These are phyloP conservation scores for Metroxylon sagu DNA, from an alignment of 176 grass and related monocot genomes.

Conservation along the genomic window DNA sequence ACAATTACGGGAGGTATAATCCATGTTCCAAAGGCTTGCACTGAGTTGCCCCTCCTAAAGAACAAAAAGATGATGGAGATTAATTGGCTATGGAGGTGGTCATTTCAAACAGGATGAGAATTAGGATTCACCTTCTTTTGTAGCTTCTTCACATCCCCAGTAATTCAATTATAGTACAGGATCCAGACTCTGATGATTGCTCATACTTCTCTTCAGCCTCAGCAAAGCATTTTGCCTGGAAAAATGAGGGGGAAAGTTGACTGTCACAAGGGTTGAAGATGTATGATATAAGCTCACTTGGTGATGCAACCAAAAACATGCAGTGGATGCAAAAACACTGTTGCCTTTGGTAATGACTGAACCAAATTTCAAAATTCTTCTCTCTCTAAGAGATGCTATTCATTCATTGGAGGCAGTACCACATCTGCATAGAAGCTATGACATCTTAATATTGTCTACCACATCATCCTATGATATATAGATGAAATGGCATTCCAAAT, in stretches of 20 bases:
- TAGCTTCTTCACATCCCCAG: slow-evolving; percentile 90
- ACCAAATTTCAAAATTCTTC: no score
- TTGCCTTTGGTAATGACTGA: no score
- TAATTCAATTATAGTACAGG: slow-evolving; percentile 46
- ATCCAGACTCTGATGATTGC: slow-evolving; percentile 46
- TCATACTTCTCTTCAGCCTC: slow-evolving; percentile 77
- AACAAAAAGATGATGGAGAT: slow-evolving; percentile 3
- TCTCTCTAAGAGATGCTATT: no score
- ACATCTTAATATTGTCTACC: slow-evolving; percentile 32
- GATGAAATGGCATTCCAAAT: not conserved
- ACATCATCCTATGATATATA: slow-evolving; percentile 64
- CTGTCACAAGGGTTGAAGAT: no score
- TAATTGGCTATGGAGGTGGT: slow-evolving; percentile 1
- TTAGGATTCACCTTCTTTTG: slow-evolving; percentile 51
- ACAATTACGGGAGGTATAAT: slow-evolving; percentile 71
- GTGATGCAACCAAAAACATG: no score
- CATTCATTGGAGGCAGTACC: no score
- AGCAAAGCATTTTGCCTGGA: slow-evolving; percentile 64
- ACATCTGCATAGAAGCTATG: no score
- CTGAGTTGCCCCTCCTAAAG: slow-evolving; percentile 43
- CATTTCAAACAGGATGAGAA: not conserved
- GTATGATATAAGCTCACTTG: no score
- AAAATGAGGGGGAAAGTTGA: not conserved
- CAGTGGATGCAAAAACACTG: no score
- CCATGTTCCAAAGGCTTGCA: slow-evolving; percentile 65